Evolutionary conservation across 2,329 filamentous ascomycete species (phyloP), one percentile per base, ranked within the genome.

Genomic region (Phialophora verrucosa): DNA sequence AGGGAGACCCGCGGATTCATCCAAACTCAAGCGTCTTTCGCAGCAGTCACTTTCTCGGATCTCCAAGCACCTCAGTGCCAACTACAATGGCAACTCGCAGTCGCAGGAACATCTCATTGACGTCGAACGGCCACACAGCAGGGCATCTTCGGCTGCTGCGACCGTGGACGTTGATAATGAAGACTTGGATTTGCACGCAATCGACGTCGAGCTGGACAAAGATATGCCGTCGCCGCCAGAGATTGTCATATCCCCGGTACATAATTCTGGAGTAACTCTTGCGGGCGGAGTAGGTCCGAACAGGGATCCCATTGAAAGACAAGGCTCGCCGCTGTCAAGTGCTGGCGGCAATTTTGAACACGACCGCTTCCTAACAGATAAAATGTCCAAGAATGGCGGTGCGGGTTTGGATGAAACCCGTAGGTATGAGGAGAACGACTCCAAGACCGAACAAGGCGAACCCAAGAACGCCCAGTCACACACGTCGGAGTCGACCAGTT

Each of bases 141-240:
- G 71, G 32, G 70, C 71, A 38, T 73, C 70, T 7, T 73, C 71
- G 6, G 67, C 66, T 23, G 71, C 70, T n/a, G 71, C 71, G 8
- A 73, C 71, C 12, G 17, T 73, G 47, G 71, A 72, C 49, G 55
- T 64, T 49, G 71, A 72, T 10, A 69, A 71, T 50, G 69, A 72
- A 56, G 64, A 65, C 25, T 27, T 72, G 25, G 65, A 69, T 25
- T 35, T 69, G 42, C 32, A 49, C n/a, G 23, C 42, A 32, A 55
- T 68, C 12, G 68, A 64, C 11, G 47, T 50, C 12, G 63, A 67
- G 38, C 57, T 77, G 54, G 67, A 76, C 38, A 75, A 80, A 17
- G 75, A 79, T 67, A 78, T 27, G 53, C 27, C 38, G 12, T 42
- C 27, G 25, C 38, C 63, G 11, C 70, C 69, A 51, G 65, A 69